Evolutionary conservation across 2,329 filamentous ascomycete species (phyloP), one percentile per base, ranked within the genome.

Genomic region (Byssothecium circinans): DNA sequence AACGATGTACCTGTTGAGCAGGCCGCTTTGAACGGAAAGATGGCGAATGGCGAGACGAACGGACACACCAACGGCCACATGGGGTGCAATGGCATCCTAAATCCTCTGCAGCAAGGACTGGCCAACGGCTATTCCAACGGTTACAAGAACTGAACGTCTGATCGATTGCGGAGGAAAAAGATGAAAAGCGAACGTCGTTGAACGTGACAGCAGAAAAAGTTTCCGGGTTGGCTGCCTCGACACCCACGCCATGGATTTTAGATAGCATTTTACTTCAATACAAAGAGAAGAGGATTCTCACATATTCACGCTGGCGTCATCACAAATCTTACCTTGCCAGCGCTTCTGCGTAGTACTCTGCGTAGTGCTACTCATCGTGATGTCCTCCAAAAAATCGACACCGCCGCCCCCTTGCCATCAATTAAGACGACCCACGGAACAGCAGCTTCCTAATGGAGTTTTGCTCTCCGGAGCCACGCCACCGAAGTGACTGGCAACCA

Each of bases 381-480:
- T 82, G 81, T 84, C 74, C 83, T 84, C 84, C 81, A 78, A 85
- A 80, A 70, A 50, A 81, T 85, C 82, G 84, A 85, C 84, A 86
- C 85, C 81, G 77, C 74, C 74, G 75, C 74, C 81, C 78, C 83
- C 83, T 85, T 81, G 83, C 82, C 82, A 79, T 84, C 83, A 85
- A 66, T 80, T 55, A 84, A 87, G 83, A 84, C 75, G 81, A 86
- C 82, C 74, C 82, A 81, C 82, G 83, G 79, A 78, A 78, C 76
- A 74, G 75, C 78, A 83, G 85, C 82, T 87, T 87, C 84, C 84
- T 87, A 85, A 63, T 71, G 73, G 73, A 73, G 68, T 68, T 52
- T 82, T 75, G 50, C 70, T 87, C 83, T 86, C 75, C 81, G 81
- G 81, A 83, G 75, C 82, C 80, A 78, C 77, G 74, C 77, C 77